These are phyloP conservation scores for Bocquillonia castaneifolia DNA, from an alignment of 441 rosid genomes.

Conservation along the genomic window DNA sequence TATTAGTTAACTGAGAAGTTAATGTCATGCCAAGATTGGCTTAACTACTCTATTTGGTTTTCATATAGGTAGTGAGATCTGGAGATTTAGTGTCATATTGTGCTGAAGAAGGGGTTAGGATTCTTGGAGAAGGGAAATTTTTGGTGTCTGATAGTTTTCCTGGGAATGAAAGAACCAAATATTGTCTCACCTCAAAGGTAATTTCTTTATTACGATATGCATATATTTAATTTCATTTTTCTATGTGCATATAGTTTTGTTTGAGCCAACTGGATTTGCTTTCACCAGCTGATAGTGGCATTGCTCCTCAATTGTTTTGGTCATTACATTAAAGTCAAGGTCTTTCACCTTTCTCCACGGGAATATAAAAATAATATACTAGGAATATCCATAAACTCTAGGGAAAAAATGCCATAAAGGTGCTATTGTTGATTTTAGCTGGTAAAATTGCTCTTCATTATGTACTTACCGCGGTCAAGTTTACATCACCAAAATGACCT, in stretches of 20 bases:
- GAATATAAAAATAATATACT: slow-evolving; percentile 5
- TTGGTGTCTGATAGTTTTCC: slow-evolving; percentile 95
- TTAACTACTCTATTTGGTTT: not conserved
- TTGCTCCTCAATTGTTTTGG: not conserved
- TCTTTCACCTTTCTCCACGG: not conserved
- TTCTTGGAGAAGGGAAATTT: slow-evolving; percentile 89
- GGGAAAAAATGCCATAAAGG: not conserved
- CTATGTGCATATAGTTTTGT: not conserved
- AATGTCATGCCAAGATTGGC: too few relatives aligned
- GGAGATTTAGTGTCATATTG: slow-evolving; percentile 89
- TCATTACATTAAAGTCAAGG: slow-evolving; percentile 4
- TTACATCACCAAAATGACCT: not conserved
- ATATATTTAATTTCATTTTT: not conserved
- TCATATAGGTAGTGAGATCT: slow-evolving; percentile 78
- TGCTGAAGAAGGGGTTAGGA: slow-evolving; percentile 95
- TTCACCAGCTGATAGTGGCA: not conserved
- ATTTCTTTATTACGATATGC: not conserved
- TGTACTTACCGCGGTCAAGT: not conserved
- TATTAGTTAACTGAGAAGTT: too few relatives aligned
- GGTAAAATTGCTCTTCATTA: not conserved
- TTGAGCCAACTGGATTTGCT: slow-evolving; percentile 2
- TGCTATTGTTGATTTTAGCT: not conserved
- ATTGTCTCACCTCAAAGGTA: slow-evolving; percentile 96
- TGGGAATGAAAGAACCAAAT: slow-evolving; percentile 92
- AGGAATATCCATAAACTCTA: slow-evolving; percentile 14